Evolutionary conservation across 2,329 filamentous ascomycete species (phyloP).

Genomic region (Tolypocladium pustulatum): DNA sequence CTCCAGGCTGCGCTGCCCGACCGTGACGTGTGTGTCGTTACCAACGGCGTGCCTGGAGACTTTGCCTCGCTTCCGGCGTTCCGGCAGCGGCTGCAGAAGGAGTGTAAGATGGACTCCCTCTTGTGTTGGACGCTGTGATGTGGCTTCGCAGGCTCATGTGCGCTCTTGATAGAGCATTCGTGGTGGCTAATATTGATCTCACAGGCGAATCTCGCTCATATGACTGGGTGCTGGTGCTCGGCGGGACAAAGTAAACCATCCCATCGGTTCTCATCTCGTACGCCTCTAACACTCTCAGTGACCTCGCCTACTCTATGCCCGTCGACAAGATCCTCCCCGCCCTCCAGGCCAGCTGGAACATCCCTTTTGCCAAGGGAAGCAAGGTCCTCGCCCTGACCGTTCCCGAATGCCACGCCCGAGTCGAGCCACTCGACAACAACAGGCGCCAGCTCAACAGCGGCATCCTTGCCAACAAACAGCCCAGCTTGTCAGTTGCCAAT

Average conservation of each 20-base stretch:
- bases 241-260: slow-evolving; percentile 47
- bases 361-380: slow-evolving; percentile 35
- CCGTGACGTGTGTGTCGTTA: slow-evolving; percentile 31
- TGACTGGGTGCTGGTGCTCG: slow-evolving; percentile 54
- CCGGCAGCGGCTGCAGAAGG: slow-evolving; percentile 17
- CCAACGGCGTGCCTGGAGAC: slow-evolving; percentile 43
- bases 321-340: slow-evolving; percentile 34
- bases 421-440: slow-evolving; percentile 16
- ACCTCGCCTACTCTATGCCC: slow-evolving; percentile 32
- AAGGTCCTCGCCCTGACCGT: slow-evolving; percentile 55
- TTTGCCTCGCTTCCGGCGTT: slow-evolving; percentile 26
- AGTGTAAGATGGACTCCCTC: slow-evolving; percentile 19
- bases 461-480: slow-evolving; percentile 37
- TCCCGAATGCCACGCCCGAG: slow-evolving; percentile 34
- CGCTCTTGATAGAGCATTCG: neutral
- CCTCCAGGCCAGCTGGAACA: slow-evolving; percentile 39
- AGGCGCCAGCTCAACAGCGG: slow-evolving; percentile 38
- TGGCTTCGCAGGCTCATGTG: neutral
- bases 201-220: slow-evolving; percentile 20
- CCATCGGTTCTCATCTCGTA: neutral
- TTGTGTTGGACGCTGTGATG: neutral
- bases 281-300: slow-evolving; percentile 22
- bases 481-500: slow-evolving; percentile 38
- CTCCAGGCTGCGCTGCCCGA: slow-evolving; percentile 34
- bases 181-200: neutral